Conservation (phyloP, 106 monocot species). For the Acorus gramineus region DNA sequence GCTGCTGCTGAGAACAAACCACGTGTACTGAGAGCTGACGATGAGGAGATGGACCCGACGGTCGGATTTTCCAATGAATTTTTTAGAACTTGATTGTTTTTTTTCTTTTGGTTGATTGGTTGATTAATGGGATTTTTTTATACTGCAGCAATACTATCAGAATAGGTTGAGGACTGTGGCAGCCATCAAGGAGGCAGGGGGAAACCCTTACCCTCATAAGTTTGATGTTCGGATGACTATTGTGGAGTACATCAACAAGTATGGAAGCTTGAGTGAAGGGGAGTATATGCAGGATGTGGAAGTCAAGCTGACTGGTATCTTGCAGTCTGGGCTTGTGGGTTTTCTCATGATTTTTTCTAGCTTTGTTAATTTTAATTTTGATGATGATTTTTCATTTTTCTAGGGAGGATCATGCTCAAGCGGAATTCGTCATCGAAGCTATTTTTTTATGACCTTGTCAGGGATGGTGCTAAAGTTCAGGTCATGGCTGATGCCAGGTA, state of each 20-base stretch:
- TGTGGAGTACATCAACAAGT: slow-evolving; percentile 48
- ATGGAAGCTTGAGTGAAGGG: slow-evolving; percentile 44
- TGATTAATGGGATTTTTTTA: not conserved
- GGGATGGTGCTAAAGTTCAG: slow-evolving; percentile 70
- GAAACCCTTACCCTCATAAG: slow-evolving; percentile 84
- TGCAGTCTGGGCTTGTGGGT: not conserved
- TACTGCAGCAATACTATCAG: slow-evolving; percentile 76
- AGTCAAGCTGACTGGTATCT: slow-evolving; percentile 63
- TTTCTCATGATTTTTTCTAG: not conserved
- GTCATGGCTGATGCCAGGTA: slow-evolving; percentile 96
- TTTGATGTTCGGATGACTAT: slow-evolving; percentile 50
- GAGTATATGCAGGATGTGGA: slow-evolving; percentile 56
- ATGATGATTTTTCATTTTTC: slow-evolving; percentile 1
- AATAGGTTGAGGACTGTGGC: slow-evolving; percentile 62
- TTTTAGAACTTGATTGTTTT: not conserved
- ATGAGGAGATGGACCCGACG: slow-evolving; percentile 84
- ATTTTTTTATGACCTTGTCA: slow-evolving; percentile 77
- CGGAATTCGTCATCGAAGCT: slow-evolving; percentile 73
- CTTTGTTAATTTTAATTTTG: slow-evolving; percentile 3
- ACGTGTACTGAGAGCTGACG: slow-evolving; percentile 45
- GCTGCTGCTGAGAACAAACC: slow-evolving; percentile 15
- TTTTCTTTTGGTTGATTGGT: not conserved
- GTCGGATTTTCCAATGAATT: slow-evolving; percentile 16
- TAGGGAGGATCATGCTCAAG: slow-evolving; percentile 91
- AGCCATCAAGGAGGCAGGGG: slow-evolving; percentile 29